These are phyloP conservation scores for Sclerotinia spermophila DNA, from an alignment of 2,329 filamentous ascomycete species.

Conservation along the genomic window DNA sequence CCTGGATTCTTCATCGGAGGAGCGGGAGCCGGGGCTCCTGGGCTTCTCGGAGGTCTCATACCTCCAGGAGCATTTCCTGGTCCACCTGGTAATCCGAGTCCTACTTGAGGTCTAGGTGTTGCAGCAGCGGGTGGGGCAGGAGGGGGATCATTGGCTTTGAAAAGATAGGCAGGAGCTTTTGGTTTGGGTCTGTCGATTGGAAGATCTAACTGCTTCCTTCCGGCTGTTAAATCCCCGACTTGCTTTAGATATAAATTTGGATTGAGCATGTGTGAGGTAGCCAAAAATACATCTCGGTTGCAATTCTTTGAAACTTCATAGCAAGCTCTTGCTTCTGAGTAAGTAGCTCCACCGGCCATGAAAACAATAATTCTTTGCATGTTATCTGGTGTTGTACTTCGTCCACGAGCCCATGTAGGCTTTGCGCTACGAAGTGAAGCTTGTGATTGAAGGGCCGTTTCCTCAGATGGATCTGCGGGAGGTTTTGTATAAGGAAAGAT, in stretches of 20 bases:
- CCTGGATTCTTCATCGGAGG: constrained; percentile 15
- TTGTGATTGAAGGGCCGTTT: constrained; percentile 52
- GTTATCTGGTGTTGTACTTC: constrained; percentile 71
- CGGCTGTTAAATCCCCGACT: constrained; percentile 71
- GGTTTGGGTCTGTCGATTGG: constrained; percentile 76
- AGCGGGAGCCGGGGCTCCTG: constrained; percentile 2
- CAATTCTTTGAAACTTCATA: constrained; percentile 76
- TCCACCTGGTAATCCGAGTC: constrained; percentile 11
- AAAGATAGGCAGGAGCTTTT: constrained; percentile 81
- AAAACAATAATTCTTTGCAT: constrained; percentile 89
- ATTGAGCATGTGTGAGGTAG: constrained; percentile 88
- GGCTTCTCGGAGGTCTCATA: constrained; percentile 4
- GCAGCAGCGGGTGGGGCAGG: constrained; percentile 40
- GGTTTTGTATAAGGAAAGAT: constrained; percentile 72
- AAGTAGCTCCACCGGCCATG: constrained; percentile 92
- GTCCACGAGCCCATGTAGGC: constrained; percentile 89
- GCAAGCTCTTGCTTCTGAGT: constrained; percentile 82
- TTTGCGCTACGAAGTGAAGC: constrained; percentile 86
- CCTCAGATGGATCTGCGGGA: constrained; percentile 59
- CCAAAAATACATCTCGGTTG: constrained; percentile 79
- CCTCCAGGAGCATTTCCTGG: not conserved
- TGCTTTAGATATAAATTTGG: constrained; percentile 81
- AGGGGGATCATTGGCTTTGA: constrained; percentile 64
- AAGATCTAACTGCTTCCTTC: constrained; percentile 72
- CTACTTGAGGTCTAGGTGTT: constrained; percentile 19